Conservation (phyloP, 2,329 filamentous ascomycete species). For the Thelonectria rubi region DNA sequence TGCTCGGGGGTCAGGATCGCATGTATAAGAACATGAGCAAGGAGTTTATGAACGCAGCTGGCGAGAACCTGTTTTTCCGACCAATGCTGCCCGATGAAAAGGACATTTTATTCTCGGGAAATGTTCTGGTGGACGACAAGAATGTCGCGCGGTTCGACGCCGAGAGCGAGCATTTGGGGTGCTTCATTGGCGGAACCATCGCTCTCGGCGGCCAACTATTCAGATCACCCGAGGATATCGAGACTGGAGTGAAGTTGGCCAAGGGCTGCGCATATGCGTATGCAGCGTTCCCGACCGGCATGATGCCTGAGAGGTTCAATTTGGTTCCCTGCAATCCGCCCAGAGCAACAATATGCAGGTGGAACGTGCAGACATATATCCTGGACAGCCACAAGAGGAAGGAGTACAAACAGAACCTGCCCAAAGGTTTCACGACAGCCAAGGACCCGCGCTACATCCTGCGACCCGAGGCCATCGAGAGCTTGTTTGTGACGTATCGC, state of each 20-base stretch:
- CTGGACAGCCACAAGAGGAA: conserved; percentile 31
- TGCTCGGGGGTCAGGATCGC: conserved; percentile 70
- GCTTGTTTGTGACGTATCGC: conserved; percentile 59
- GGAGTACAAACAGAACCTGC: conserved; percentile 37
- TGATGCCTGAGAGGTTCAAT: conserved; percentile 67
- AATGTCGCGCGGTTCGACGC: conserved; percentile 34
- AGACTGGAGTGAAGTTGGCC: conserved; percentile 58
- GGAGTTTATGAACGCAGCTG: conserved; percentile 63
- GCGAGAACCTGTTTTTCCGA: conserved; percentile 72
- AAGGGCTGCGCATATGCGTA: conserved; percentile 68
- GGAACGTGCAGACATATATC: conserved; percentile 44
- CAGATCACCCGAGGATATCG: conserved; percentile 61
- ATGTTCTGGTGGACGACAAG: conserved; percentile 51
- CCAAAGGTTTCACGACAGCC: conserved; percentile 70
- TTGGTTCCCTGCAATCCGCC: conserved; percentile 53
- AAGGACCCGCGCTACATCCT: conserved; percentile 60
- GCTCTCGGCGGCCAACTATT: conserved; percentile 69
- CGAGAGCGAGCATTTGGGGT: conserved; percentile 61
- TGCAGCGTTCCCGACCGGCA: conserved; percentile 59
- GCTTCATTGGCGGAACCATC: conserved; percentile 73
- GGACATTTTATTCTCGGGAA: conserved; percentile 74
- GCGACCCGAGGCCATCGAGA: conserved; percentile 61
- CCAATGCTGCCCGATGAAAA: conserved; percentile 69
- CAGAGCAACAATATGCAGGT: conserved; percentile 45
- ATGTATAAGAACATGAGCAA: conserved; percentile 73